phyloP scores from a whole-genome alignment of 345 rosid species.

The Pistacia atlantica region DNA sequence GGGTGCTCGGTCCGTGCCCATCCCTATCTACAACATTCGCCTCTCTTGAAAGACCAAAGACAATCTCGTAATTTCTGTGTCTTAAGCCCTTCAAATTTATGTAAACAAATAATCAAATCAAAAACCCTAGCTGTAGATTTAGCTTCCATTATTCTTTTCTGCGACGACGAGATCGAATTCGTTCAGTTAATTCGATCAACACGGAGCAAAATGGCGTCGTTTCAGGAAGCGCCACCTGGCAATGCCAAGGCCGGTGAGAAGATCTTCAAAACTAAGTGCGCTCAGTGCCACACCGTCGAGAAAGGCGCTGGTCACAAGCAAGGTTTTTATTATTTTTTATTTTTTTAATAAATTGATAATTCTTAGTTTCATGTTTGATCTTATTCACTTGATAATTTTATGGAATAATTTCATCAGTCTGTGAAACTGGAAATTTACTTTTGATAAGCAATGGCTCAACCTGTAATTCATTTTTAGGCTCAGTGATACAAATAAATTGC shows the following conservation, averaged over 20 bases:
- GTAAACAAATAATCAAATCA: background rate
- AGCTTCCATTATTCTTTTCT: too few relatives aligned
- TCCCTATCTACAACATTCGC: background rate
- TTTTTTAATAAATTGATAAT: background rate
- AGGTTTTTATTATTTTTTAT: constrained; percentile 30
- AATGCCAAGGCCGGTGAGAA: constrained; percentile 61
- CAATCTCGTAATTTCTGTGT: background rate
- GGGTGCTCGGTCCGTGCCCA: too few relatives aligned
- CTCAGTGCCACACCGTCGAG: constrained; percentile 72
- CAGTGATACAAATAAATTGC: too few relatives aligned
- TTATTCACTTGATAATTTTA: too few relatives aligned
- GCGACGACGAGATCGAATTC: background rate
- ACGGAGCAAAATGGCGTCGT: constrained; percentile 49
- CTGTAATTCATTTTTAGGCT: too few relatives aligned
- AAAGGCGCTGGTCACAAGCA: constrained; percentile 71
- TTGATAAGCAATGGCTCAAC: too few relatives aligned
- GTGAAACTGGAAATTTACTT: too few relatives aligned
- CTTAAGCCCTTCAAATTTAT: too few relatives aligned
- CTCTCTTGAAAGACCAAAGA: background rate
- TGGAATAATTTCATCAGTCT: too few relatives aligned
- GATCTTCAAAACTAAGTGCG: constrained; percentile 71
- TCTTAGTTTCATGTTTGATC: background rate
- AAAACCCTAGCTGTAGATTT: background rate
- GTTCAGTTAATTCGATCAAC: background rate
- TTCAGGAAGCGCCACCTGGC: constrained; percentile 67